phyloP scores from a whole-genome alignment of 768 basidiomycete species.

The Artomyces pyxidatus region DNA sequence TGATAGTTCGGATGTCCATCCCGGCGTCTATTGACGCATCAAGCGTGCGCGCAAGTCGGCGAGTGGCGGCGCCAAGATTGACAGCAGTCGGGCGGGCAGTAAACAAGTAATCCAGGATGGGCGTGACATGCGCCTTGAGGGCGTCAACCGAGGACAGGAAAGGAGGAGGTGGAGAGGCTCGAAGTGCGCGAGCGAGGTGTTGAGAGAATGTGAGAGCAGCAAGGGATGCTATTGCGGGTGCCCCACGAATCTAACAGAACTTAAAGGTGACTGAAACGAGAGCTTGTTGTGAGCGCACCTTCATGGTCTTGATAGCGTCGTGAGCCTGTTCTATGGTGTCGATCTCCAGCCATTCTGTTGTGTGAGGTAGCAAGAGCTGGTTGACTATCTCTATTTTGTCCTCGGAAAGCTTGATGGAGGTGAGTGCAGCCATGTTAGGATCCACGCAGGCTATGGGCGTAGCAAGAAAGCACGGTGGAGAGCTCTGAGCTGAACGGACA shows the following conservation, averaged over 20 bases:
- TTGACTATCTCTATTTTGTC: conserved; percentile 78
- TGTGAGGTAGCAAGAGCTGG: conserved; percentile 80
- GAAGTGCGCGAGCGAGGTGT: conserved; percentile 48
- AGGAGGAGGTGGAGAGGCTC: conserved; percentile 37
- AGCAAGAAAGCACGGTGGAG: not conserved
- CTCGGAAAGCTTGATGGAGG: conserved; percentile 36
- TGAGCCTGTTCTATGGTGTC: conserved; percentile 75
- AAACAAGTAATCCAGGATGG: conserved; percentile 62
- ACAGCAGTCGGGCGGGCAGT: conserved; percentile 95
- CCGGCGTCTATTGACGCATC: conserved; percentile 28
- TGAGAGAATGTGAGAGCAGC: conserved; percentile 74
- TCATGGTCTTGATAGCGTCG: conserved; percentile 95
- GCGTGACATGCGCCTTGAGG: conserved; percentile 47
- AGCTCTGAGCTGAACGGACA: too few species aligned
- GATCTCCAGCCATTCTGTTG: conserved; percentile 55
- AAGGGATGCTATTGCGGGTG: conserved; percentile 91
- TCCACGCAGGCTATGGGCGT: not conserved
- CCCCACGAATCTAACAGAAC: conserved; percentile 86
- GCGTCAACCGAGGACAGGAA: conserved; percentile 46
- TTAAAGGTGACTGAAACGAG: too few species aligned
- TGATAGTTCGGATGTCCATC: conserved; percentile 36
- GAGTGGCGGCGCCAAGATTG: conserved; percentile 83
- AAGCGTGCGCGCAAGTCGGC: conserved; percentile 54
- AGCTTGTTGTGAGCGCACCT: too few species aligned
- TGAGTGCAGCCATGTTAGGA: conserved; percentile 17